A percentile compares a stretch with the other conserved stretches of the same genome.
Conservation (phyloP, 2,329 filamentous ascomycete species). For the Ophiosphaerella herpotricha region DNA sequence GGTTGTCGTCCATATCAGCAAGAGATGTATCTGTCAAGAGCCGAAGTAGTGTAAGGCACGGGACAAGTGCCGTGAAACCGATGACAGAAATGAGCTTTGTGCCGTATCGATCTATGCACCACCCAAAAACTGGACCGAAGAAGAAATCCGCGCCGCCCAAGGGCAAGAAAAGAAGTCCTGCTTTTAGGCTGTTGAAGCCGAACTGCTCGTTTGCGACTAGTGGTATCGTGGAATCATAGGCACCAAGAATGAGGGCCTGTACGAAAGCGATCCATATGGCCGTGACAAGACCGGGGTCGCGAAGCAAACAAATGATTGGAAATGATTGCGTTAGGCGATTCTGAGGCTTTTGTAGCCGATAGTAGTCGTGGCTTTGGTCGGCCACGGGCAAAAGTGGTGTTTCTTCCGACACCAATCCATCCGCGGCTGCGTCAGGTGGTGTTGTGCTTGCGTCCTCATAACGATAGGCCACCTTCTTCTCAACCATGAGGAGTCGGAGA, state of each 20-base stretch:
- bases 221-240: constrained; percentile 56
- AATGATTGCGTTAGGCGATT: constrained; percentile 47
- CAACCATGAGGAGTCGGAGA: constrained; percentile 65
- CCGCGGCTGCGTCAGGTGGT: constrained; percentile 5
- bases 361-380: constrained; percentile 35
- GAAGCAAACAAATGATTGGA: constrained; percentile 55
- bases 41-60: constrained; percentile 50
- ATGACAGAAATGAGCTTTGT: constrained; percentile 50
- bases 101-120: constrained; percentile 53
- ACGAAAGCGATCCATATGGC: constrained; percentile 40
- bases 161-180: constrained; percentile 54
- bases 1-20: constrained; percentile 11
- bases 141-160: constrained; percentile 52
- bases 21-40: constrained; percentile 37
- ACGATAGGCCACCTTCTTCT: constrained; percentile 61
- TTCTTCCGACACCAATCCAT: constrained; percentile 25
- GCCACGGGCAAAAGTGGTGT: constrained; percentile 27
- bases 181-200: constrained; percentile 50
- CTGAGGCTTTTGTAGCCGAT: constrained; percentile 51
- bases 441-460: constrained; percentile 38
- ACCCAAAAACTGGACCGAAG: constrained; percentile 54
- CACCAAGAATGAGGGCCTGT: constrained; percentile 46
- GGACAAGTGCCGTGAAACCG: constrained; percentile 51
- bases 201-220: constrained; percentile 51
- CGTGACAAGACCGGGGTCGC: constrained; percentile 36